Base-by-base conservation (phyloP, 2,329 filamentous ascomycete genomes). In the Lachnellula hyalina region DNA sequence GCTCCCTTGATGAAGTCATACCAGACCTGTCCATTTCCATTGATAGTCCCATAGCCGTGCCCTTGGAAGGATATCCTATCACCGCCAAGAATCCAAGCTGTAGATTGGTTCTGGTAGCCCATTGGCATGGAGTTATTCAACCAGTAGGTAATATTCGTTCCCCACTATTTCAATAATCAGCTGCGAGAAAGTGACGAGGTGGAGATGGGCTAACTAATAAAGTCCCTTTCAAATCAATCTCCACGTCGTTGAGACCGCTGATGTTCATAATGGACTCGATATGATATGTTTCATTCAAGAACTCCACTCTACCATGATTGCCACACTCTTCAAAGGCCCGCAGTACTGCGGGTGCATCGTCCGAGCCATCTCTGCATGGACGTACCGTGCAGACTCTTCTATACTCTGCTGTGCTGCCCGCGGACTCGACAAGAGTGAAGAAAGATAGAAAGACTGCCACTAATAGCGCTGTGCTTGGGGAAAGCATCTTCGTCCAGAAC, bases 21-120 rank as follows among this genome's bases (percentile, higher is more conserved):
- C 81, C 81, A 85, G 2, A 75, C 73, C 61, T 83, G 77, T 2
- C 82, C 82, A 61, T 84, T 84, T 9, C 82, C 81, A 62, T 84
- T 74, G 14, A 84, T 68, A 2, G 77, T 81, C 4, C 82, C 82
- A 19, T 68, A 66, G 12, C 77, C 77, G 60, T 76, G 68, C 9
- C 80, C 80, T 35, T 77, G 70, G 57, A 78, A 73, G 9, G 69
- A 65, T 23, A 85, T 69, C 34, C 76, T 73, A 12, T 77, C 68
- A 5, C 82, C 82, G 15, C 81, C 80, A 58, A 83, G 74, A 51
- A 76, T 68, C 76, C 77, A 82, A 1, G 77, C 79, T 0, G 77
- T 77, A 14, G 74, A 77, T 57, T 81, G 44, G 15, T 82, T 80
- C 64, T 83, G 79, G 62, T 78, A 82, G 4, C 74, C 76, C 7